A percentile compares a stretch with the other conserved stretches of the same genome.
These are phyloP conservation scores for Lipomyces kockii DNA, from an alignment of 805 yeast genomes.

Conservation along the genomic window DNA sequence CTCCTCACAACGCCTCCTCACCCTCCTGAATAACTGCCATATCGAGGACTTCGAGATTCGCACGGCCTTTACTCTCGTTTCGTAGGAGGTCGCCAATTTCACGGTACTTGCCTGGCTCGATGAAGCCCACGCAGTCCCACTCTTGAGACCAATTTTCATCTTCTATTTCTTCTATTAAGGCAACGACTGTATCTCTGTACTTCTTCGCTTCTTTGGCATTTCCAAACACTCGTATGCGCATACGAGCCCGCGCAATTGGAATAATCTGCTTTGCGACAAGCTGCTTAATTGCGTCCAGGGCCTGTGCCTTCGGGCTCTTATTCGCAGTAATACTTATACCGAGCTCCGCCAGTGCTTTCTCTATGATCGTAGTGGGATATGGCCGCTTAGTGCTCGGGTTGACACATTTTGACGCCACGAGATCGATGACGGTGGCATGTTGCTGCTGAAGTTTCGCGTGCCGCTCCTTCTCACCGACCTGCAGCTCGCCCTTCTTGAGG, in stretches of 20 bases:
- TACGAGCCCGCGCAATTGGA: slow-evolving; percentile 92
- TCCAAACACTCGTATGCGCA: slow-evolving; percentile 73
- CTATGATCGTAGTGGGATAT: slow-evolving; percentile 93
- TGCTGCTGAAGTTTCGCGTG: slow-evolving; percentile 71
- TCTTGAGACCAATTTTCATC: slow-evolving; percentile 47
- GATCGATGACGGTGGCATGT: slow-evolving; percentile 79
- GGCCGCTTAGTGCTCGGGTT: slow-evolving; percentile 88
- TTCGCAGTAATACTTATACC: slow-evolving; percentile 78
- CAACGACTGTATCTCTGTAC: slow-evolving; percentile 51
- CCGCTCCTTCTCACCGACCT: slow-evolving; percentile 91
- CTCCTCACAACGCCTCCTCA: slow-evolving; percentile 40
- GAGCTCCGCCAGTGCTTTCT: slow-evolving; percentile 70
- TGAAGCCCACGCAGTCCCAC: slow-evolving; percentile 67
- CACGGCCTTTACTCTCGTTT: slow-evolving; percentile 59
- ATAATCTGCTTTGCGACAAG: slow-evolving; percentile 78
- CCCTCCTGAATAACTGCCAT: slow-evolving; percentile 81
- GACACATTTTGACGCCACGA: slow-evolving; percentile 86
- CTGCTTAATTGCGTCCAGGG: slow-evolving; percentile 84
- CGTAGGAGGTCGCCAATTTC: slow-evolving; percentile 66
- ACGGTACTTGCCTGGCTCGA: slow-evolving; percentile 85
- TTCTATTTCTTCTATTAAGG: slow-evolving; percentile 52
- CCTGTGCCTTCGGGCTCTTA: slow-evolving; percentile 83
- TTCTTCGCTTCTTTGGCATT: slow-evolving; percentile 58
- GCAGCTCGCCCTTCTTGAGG: slow-evolving; percentile 88
- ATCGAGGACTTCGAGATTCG: slow-evolving; percentile 79